phyloP scores from a whole-genome alignment of 352 stramenopile species.

The Globisporangium canariense region DNA sequence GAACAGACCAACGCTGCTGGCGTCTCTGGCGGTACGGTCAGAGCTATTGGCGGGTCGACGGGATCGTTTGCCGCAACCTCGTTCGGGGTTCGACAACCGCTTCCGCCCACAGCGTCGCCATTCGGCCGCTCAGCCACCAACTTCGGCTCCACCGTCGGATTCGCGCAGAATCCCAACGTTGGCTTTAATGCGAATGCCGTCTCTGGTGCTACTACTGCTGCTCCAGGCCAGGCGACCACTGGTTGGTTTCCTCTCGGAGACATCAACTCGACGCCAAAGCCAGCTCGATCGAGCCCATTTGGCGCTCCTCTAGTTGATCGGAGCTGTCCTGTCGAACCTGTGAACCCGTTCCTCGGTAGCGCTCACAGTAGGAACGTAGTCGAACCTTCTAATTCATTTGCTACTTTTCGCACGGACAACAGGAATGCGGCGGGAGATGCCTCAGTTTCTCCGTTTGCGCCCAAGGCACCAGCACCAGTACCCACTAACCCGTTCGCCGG shows the following conservation, averaged over 20 bases:
- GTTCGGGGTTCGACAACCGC: neutral
- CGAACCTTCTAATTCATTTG: neutral
- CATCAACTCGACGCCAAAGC: neutral
- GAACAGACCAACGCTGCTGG: neutral
- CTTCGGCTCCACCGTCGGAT: neutral
- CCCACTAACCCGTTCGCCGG: constrained; percentile 1
- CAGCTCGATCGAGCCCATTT: neutral
- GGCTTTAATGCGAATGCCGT: neutral
- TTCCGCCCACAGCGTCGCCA: neutral
- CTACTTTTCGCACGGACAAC: neutral
- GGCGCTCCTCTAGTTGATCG: neutral
- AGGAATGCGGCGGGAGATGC: neutral
- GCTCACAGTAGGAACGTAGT: neutral
- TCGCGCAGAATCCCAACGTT: neutral
- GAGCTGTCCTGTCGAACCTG: neutral
- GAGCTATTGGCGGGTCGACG: neutral
- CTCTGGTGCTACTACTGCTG: neutral
- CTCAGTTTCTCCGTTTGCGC: constrained; percentile 1
- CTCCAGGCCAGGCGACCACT: neutral
- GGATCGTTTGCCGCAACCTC: constrained; percentile 1
- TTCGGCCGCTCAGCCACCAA: neutral
- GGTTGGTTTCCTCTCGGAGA: constrained; percentile 10
- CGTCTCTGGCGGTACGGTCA: neutral
- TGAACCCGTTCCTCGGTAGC: constrained; percentile 9
- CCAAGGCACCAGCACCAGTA: neutral